Evolutionary conservation across 2,329 filamentous ascomycete genomes (phyloP).

Genomic region (Diaporthe caulivora): DNA sequence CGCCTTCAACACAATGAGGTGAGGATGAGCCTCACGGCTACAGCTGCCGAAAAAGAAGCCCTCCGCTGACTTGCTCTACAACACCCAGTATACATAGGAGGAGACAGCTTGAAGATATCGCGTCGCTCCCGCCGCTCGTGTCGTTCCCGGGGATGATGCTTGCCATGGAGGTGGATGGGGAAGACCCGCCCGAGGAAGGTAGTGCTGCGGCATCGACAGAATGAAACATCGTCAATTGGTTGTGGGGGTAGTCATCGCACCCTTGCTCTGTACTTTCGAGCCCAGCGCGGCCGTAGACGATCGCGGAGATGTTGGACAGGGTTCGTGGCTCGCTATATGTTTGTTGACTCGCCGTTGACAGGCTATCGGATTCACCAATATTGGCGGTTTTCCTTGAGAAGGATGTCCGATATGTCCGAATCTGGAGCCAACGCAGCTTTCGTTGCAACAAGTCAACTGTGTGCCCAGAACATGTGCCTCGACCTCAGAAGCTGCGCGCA

Average conservation of each 20-base stretch:
- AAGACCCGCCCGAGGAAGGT: background rate
- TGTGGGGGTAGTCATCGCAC: too few species aligned
- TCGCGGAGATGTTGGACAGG: too few species aligned
- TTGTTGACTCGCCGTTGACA: too few species aligned
- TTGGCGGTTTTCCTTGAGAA: too few species aligned
- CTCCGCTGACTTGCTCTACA: background rate
- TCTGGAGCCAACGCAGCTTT: too few species aligned
- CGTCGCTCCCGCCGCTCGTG: background rate
- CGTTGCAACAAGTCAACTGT: too few species aligned
- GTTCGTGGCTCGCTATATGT: too few species aligned
- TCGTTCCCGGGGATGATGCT: background rate
- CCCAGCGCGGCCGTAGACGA: background rate
- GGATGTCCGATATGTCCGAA: too few species aligned
- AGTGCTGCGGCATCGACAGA: background rate
- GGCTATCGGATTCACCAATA: too few species aligned
- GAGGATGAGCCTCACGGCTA: background rate
- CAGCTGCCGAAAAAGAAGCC: too few species aligned
- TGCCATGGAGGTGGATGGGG: background rate
- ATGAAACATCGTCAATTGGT: background rate
- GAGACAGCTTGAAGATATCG: background rate
- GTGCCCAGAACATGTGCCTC: too few species aligned
- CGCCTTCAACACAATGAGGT: slow-evolving; percentile 2
- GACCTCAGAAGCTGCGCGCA: too few species aligned
- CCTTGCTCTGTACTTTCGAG: background rate
- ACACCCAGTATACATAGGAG: background rate